Base-by-base conservation (phyloP, 805 yeast species). In the Yarrowia hollandica region DNA sequence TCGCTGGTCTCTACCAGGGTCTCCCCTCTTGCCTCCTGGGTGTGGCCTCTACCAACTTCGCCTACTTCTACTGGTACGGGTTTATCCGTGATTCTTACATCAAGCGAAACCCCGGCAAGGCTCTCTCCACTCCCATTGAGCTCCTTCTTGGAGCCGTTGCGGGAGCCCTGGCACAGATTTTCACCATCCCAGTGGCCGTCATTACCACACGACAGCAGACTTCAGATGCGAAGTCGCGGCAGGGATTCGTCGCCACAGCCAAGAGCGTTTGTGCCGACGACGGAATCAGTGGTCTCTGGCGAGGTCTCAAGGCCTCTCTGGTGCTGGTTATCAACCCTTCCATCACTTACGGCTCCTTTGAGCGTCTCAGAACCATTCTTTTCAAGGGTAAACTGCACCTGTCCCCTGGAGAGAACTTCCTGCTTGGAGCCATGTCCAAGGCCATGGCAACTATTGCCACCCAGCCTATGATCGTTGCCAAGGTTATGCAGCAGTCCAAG, bases 1-100 rank as follows among this genome's bases (percentile, higher is more conserved):
- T 85, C 10, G 63, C 73, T 15, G 94, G 92, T 6, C 78, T 87
- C 71, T 89, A 88, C 72, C 82, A 80, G 63, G 96, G 96, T 1
- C 71, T 88, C 46, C 72, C 81, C 2, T 83, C 90, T 1, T 80
- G 88, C 0, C 72, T 88, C 38, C 66, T 84, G 16, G 90, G 90
- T 2, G 81, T 84, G 10, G 90, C 91, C 1, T 82, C 86, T 8
- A 88, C 87, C 68, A 86, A 85, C 65, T 89, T 89, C 68, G 84
- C 89, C 26, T 89, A 89, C 71, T 89, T 89, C 71, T 89, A 88
- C 72, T 89, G 95, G 94, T 89, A 89, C 71, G 84, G 90, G 5
- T 73, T 86, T 37, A 82, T 88, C 15, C 81, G 88, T 62, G 77
- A 79, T 57, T 71, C 78, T 15, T 84, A 82, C 71, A 76, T 79